phyloP scores from a whole-genome alignment of 176 grass and related monocot genomes.

The Carex parvula region DNA sequence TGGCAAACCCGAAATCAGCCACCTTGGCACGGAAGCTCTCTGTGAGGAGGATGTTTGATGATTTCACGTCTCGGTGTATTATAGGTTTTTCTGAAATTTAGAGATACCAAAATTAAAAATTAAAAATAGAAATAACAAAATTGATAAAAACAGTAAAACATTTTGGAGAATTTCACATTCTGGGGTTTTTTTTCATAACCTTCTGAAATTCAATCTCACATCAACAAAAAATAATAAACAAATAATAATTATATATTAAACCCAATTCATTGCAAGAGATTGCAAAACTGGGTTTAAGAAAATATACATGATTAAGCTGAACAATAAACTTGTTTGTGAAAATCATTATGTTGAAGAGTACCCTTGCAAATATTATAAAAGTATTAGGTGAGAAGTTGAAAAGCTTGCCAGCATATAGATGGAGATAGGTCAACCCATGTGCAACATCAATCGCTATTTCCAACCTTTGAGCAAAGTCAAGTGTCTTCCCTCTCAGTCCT shows the following conservation, averaged over 20 bases:
- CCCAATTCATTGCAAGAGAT: background rate
- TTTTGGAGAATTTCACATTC: background rate
- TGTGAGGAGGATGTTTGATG: constrained; percentile 62
- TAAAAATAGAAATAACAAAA: background rate
- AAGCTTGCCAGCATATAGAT: constrained; percentile 51
- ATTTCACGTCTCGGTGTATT: constrained; percentile 59
- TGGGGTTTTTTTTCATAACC: background rate
- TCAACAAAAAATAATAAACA: background rate
- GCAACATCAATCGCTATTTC: constrained; percentile 74
- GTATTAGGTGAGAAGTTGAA: background rate
- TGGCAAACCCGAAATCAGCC: constrained; percentile 42
- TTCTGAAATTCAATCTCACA: background rate
- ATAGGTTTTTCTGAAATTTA: constrained; percentile 38
- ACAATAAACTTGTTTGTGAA: background rate
- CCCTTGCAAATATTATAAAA: constrained; percentile 13
- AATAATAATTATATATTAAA: background rate
- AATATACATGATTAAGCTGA: background rate
- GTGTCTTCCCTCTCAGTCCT: constrained; percentile 36
- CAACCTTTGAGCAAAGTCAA: constrained; percentile 57
- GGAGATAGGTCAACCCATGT: constrained; percentile 72
- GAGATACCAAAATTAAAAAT: background rate
- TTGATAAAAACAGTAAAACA: background rate
- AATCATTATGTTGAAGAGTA: background rate
- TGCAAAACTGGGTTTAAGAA: background rate
- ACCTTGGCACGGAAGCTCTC: constrained; percentile 62